Conservation (phyloP, 331 rosid genomes). For the Cucumis variabilis region DNA sequence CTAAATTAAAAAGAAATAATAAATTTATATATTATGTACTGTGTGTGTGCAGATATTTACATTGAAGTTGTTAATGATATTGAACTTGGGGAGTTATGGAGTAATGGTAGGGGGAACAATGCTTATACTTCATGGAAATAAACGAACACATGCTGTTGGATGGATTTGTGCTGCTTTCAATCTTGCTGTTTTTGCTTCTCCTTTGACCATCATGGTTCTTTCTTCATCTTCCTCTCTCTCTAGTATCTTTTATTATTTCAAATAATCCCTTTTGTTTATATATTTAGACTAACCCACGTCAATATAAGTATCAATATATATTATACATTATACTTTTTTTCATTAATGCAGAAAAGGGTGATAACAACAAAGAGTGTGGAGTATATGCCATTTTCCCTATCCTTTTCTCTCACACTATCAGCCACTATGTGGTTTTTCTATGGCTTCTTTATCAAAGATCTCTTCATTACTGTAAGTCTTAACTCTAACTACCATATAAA, state of each 20-base stretch:
- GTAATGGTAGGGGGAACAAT: constrained; percentile 39
- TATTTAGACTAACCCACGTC: neutral
- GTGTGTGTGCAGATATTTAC: constrained; percentile 48
- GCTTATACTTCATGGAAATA: constrained; percentile 40
- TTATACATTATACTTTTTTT: too few relatives aligned
- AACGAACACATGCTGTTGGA: constrained; percentile 54
- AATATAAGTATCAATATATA: too few relatives aligned
- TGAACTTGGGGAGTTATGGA: constrained; percentile 45
- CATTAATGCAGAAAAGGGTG: constrained; percentile 60
- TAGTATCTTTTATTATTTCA: neutral
- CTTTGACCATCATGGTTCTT: constrained; percentile 75
- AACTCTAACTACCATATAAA: neutral
- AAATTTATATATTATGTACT: too few relatives aligned
- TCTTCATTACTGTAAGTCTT: constrained; percentile 62
- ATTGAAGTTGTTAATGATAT: constrained; percentile 38
- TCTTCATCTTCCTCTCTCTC: neutral
- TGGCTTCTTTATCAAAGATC: constrained; percentile 61
- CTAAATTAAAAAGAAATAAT: too few relatives aligned
- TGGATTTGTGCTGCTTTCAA: constrained; percentile 65
- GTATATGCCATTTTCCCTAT: constrained; percentile 68
- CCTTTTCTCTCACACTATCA: constrained; percentile 61
- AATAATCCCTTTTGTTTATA: neutral
- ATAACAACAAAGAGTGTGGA: constrained; percentile 69
- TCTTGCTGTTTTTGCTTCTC: constrained; percentile 77
- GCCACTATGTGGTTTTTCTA: constrained; percentile 77